Conservation (phyloP, 2,329 filamentous ascomycete genomes). For the Aspergillus melleus region DNA sequence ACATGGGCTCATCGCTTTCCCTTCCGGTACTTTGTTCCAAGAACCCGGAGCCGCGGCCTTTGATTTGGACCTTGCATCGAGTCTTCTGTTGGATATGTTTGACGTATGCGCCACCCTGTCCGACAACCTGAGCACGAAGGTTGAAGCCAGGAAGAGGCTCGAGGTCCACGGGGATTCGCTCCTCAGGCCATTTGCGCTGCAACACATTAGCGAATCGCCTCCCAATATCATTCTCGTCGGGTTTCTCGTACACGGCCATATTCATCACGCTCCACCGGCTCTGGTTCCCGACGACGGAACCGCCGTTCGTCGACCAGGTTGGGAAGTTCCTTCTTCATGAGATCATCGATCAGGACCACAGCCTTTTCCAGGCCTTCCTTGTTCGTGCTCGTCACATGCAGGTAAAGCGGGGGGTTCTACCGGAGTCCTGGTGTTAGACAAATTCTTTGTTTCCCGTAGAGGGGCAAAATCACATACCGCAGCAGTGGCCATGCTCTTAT, state of each 20-base stretch:
- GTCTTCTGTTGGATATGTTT: constrained; percentile 98
- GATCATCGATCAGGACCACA: constrained; percentile 82
- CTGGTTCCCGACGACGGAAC: constrained; percentile 78
- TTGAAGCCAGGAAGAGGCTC: constrained; percentile 95
- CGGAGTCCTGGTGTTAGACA: constrained; percentile 1
- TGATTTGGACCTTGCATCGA: constrained; percentile 94
- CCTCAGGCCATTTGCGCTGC: constrained; percentile 97
- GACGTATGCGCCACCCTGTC: constrained; percentile 89
- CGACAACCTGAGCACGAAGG: constrained; percentile 91
- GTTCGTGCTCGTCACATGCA: constrained; percentile 89
- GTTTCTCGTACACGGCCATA: constrained; percentile 70
- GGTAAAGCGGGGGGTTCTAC: constrained; percentile 88
- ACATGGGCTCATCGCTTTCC: constrained; percentile 96
- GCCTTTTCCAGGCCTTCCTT: constrained; percentile 91
- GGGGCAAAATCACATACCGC: constrained; percentile 63
- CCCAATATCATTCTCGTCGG: neutral
- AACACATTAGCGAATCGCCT: constrained; percentile 18
- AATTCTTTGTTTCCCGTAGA: no score
- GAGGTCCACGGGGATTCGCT: constrained; percentile 86
- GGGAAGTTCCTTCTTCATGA: constrained; percentile 94
- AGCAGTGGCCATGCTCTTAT: constrained; percentile 95
- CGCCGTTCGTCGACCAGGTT: constrained; percentile 93
- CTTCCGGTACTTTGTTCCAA: constrained; percentile 82
- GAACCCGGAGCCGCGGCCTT: constrained; percentile 92
- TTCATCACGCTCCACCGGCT: constrained; percentile 84